Percentiles rank a stretch among this genome's conserved stretches.
Conservation (phyloP, 768 basidiomycete species). For the Megacollybia marginata region DNA sequence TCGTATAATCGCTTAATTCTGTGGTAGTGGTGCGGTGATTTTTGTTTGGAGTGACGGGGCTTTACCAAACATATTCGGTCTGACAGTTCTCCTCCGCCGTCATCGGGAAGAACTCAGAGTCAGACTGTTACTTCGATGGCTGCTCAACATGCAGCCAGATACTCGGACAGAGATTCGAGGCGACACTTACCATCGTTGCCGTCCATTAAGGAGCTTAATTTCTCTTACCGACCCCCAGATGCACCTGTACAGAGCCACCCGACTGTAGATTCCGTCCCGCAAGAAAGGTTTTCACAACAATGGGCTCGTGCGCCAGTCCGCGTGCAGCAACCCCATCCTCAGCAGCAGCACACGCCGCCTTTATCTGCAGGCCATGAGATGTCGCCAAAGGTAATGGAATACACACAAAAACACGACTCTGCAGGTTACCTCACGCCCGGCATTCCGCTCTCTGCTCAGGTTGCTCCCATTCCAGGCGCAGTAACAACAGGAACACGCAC, state of each 20-base stretch:
- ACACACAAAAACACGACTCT: slow-evolving; percentile 41
- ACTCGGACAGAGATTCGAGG: slow-evolving; percentile 12
- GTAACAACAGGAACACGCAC: slow-evolving; percentile 28
- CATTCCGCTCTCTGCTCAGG: slow-evolving; percentile 37
- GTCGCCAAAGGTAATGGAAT: slow-evolving; percentile 27
- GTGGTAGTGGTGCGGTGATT: too few species aligned
- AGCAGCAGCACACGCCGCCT: slow-evolving; percentile 41
- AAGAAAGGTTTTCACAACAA: slow-evolving; percentile 28
- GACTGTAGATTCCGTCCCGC: slow-evolving; percentile 17
- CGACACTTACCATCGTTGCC: slow-evolving; percentile 49
- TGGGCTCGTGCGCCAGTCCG: slow-evolving; percentile 22
- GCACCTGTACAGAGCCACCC: slow-evolving; percentile 23
- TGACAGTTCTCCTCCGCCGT: slow-evolving; percentile 27
- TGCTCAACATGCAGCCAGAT: slow-evolving; percentile 37
- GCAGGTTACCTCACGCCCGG: slow-evolving; percentile 42
- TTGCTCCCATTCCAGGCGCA: slow-evolving; percentile 28
- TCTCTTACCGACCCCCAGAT: slow-evolving; percentile 31
- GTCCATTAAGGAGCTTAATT: slow-evolving; percentile 69
- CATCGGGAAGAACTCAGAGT: slow-evolving; percentile 53
- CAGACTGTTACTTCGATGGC: slow-evolving; percentile 28
- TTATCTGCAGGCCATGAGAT: slow-evolving; percentile 30
- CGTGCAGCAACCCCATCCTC: slow-evolving; percentile 17
- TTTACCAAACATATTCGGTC: too few species aligned
- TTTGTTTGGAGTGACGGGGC: too few species aligned
- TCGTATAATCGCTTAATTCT: too few species aligned